These are phyloP conservation scores for Guyanaporus albipodus DNA, from an alignment of 768 basidiomycete genomes.

Conservation along the genomic window DNA sequence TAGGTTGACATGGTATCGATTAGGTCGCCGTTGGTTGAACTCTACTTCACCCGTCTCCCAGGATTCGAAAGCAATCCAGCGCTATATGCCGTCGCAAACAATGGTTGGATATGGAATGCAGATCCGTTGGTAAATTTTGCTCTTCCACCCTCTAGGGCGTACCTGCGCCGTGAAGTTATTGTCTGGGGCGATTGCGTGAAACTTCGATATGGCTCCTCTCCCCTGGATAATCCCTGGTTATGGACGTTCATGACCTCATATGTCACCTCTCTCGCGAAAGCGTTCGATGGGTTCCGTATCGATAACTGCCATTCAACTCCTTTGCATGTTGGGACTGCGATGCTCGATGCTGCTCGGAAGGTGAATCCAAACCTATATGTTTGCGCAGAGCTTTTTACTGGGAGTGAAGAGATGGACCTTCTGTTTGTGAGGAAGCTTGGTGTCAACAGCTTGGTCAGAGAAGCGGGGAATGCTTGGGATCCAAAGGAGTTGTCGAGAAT, in stretches of 20 bases:
- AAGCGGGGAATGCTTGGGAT: slow-evolving; percentile 89
- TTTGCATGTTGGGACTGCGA: slow-evolving; percentile 87
- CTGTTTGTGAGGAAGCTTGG: slow-evolving; percentile 90
- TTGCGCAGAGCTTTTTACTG: slow-evolving; percentile 96
- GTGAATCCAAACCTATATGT: slow-evolving; percentile 93
- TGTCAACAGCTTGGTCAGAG: slow-evolving; percentile 89
- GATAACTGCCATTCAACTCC: slow-evolving; percentile 99
- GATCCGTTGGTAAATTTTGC: slow-evolving; percentile 96
- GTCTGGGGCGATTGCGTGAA: slow-evolving; percentile 99
- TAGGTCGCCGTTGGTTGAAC: slow-evolving; percentile 83
- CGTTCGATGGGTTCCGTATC: slow-evolving; percentile 94
- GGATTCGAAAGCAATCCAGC: slow-evolving; percentile 48
- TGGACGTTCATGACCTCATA: slow-evolving; percentile 91
- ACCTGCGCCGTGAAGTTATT: slow-evolving; percentile 93
- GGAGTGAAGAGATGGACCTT: slow-evolving; percentile 89
- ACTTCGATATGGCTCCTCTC: slow-evolving; percentile 82
- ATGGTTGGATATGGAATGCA: slow-evolving; percentile 99
- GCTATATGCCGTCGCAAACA: slow-evolving; percentile 86
- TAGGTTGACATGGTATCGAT: slow-evolving; percentile 6
- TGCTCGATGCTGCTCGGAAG: slow-evolving; percentile 88
- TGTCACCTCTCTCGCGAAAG: slow-evolving; percentile 70
- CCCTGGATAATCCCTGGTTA: slow-evolving; percentile 85
- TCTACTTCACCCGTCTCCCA: slow-evolving; percentile 86
- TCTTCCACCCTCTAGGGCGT: slow-evolving; percentile 85
- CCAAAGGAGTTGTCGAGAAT: slow-evolving; percentile 88